Conservation (phyloP, 2,329 filamentous ascomycete genomes). For the Orbilia ellipsospora region DNA sequence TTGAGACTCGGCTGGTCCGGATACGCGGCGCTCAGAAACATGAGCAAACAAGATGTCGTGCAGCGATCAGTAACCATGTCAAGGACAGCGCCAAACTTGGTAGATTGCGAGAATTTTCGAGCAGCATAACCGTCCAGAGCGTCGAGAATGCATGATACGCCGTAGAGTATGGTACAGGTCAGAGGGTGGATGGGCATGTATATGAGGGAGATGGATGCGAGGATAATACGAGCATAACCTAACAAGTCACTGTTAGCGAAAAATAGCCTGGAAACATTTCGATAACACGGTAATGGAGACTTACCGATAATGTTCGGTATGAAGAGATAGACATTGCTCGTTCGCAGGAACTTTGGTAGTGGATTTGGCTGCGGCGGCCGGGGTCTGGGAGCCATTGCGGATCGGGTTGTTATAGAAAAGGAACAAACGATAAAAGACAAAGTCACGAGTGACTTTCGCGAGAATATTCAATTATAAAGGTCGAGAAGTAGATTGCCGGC, state of each 20-base stretch:
- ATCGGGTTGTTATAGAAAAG: conserved; percentile 44
- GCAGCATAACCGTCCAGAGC: conserved; percentile 96
- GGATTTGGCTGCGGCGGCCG: conserved; percentile 58
- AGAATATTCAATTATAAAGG: background rate
- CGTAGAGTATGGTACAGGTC: conserved; percentile 91
- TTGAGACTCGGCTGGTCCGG: conserved; percentile 76
- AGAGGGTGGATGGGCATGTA: conserved; percentile 99
- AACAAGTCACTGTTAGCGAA: conserved; percentile 9
- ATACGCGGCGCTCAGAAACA: conserved; percentile 94
- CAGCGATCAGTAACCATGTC: conserved; percentile 99
- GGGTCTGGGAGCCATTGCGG: conserved; percentile 57
- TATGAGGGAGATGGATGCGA: conserved; percentile 91
- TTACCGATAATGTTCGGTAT: conserved; percentile 73
- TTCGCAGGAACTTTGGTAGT: conserved; percentile 61
- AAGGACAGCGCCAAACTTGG: conserved; percentile 92
- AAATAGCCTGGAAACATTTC: no score
- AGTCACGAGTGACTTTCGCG: background rate
- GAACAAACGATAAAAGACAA: background rate
- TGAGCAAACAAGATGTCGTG: conserved; percentile 92
- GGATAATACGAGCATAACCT: conserved; percentile 82
- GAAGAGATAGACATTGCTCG: conserved; percentile 84
- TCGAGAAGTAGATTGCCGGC: background rate
- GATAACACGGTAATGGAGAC: no score
- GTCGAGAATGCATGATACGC: conserved; percentile 92
- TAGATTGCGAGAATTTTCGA: conserved; percentile 85